Base-by-base conservation (phyloP, 2,329 filamentous ascomycete species). In the Ascochyta lentis region DNA sequence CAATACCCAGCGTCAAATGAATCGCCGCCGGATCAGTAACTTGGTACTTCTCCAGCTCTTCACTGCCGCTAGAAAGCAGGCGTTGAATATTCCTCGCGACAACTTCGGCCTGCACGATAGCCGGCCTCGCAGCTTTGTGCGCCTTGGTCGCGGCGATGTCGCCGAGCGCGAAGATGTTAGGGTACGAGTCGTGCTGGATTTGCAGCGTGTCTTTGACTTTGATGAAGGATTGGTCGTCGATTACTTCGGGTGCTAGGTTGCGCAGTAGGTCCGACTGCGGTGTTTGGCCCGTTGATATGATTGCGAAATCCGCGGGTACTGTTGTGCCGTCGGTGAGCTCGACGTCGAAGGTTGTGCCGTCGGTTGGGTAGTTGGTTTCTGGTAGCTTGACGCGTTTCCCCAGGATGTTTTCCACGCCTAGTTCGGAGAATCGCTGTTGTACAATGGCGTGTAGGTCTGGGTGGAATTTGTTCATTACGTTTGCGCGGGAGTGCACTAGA, bases 151-250 rank as follows among this genome's bases (percentile, higher is more conserved):
- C 82, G 4, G 85, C 81, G 4, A 90, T 84, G 59, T 89, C 87
- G 16, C 87, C 87, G n/a, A 85, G 81, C 1, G 83, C 83, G 62
- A 86, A 89, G 2, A 89, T 77, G 56, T 85, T 80, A 1, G 79
- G 76, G 8, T 81, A 75, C 0, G 59, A 54, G 2, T 77, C 71
- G 60, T 84, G 81, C 7, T 72, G 65, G 13, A 89, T 75, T 58
- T 89, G 86, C 29, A 89, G 76, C 0, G 82, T 86, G 0, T 81
- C 77, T 44, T 80, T 79, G 23, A 89, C 83, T 1, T 76, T 75
- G 61, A 88, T 81, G 54, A 82, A 79, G 1, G 81, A 79, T 3
- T 71, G 60, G 19, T 53, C 52, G 0, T 80, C 78, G 50, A 86
- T 77, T 3, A 78, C 74, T 0, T 65, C 51, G 0, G 81, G 79